Conservation (phyloP, 805 yeast species). For the Metschnikowia drakensbergensis region DNA sequence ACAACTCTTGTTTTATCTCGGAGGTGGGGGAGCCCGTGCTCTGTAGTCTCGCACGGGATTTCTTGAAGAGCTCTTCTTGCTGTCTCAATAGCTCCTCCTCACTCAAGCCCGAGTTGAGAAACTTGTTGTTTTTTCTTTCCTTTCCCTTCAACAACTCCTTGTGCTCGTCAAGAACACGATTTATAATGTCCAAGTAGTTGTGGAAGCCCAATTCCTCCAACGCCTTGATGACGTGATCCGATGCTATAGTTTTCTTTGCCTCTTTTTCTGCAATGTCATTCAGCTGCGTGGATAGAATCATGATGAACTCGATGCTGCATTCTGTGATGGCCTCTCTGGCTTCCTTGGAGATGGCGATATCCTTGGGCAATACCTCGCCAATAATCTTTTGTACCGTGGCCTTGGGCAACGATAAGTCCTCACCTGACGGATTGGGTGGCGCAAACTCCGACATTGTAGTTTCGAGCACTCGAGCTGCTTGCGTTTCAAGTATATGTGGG, state of each 20-base stretch:
- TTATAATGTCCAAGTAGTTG: conserved; percentile 78
- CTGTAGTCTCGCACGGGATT: conserved; percentile 64
- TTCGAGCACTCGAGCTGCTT: background rate
- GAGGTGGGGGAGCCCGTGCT: conserved; percentile 21
- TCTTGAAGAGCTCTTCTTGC: conserved; percentile 88
- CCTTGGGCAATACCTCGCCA: conserved; percentile 85
- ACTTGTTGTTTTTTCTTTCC: conserved; percentile 87
- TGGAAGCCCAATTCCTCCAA: conserved; percentile 81
- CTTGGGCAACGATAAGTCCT: conserved; percentile 43
- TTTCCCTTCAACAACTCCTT: conserved; percentile 84
- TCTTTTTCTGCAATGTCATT: conserved; percentile 96
- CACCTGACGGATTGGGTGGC: conserved; percentile 27
- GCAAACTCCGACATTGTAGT: conserved; percentile 38
- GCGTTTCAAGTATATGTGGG: background rate
- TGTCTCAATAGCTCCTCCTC: conserved; percentile 90
- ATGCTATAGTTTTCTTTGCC: conserved; percentile 91
- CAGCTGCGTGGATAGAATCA: conserved; percentile 89
- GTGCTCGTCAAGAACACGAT: conserved; percentile 77
- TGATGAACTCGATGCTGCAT: conserved; percentile 92
- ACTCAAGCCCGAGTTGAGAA: conserved; percentile 85
- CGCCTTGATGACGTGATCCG: conserved; percentile 93
- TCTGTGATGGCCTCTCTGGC: conserved; percentile 94
- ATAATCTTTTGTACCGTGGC: conserved; percentile 97
- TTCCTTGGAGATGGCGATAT: conserved; percentile 83
- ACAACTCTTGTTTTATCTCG: conserved; percentile 15